Evolutionary conservation across 805 yeast species (phyloP), one percentile per base, ranked within the genome.

Genomic region (Metschnikowia noctiluminum): DNA sequence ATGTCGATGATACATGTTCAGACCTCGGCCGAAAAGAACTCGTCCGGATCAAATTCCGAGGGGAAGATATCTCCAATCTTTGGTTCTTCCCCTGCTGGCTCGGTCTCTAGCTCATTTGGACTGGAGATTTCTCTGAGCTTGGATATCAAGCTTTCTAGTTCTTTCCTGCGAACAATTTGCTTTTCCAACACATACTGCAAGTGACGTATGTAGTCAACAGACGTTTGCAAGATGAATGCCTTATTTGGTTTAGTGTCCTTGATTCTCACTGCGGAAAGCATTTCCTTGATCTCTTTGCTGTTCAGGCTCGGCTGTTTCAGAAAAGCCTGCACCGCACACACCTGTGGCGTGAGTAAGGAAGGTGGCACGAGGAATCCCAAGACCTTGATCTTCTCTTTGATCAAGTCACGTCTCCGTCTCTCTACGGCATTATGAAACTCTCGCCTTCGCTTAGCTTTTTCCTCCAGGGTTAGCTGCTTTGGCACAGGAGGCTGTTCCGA

Each of bases 341-440:
- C 58, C 45, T 67, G 76, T 2, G 78, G 77, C 47, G 78, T 74
- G 26, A 87, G 65, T 51, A 87, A 63, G 2, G 86, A 74, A 0
- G 89, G 92, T 1, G 97, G 97, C 1, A 91, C 87, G 42, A 91
- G 73, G 26, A 78, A 68, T 1, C 96, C 92, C 59, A 91, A 71
- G 58, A 89, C 96, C 62, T 86, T 85, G 53, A 91, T 90, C 59
- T 88, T 82, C 60, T 87, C 95, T 63, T 91, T 90, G 61, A 91
- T 91, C 57, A 89, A 74, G 64, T 92, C 98, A 53, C 98, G 77
- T 62, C 98, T 78, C 57, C 96, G 77, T 59, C 97, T 78, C 66
- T 91, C 98, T 5, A 91, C 97, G 1, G 96, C 96, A 62, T 91
- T 91, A 65, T 91, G 98, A 53, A 89, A 84, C 62, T 90, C 96